phyloP scores from a whole-genome alignment of 495 filamentous ascomycete species.

The Xanthoparmelia taractica region DNA sequence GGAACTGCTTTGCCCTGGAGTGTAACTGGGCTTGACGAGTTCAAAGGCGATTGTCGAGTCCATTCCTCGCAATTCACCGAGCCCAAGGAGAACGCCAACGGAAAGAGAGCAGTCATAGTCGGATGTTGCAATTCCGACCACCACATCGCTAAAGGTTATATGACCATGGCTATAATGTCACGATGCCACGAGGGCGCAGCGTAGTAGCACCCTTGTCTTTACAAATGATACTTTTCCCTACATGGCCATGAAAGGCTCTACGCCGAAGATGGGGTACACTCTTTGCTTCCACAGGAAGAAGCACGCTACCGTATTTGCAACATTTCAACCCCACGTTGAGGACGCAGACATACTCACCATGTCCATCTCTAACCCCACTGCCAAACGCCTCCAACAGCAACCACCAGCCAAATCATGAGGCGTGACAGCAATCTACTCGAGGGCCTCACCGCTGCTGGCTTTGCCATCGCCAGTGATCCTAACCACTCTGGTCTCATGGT shows the following conservation, averaged over 20 bases:
- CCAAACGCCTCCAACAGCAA: conserved; percentile 14
- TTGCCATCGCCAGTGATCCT: conserved; percentile 59
- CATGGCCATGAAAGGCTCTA: conserved; percentile 52
- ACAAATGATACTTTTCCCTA: conserved; percentile 45
- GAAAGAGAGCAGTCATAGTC: conserved; percentile 64
- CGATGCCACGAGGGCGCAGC: conserved; percentile 76
- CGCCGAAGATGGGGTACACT: conserved; percentile 46
- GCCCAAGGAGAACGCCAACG: conserved; percentile 42
- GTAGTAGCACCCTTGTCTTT: conserved; percentile 64
- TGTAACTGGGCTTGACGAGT: conserved; percentile 53
- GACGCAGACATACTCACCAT: conserved; percentile 22
- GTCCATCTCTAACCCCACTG: conserved; percentile 12
- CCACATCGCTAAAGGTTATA: conserved; percentile 78
- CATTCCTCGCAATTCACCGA: conserved; percentile 59
- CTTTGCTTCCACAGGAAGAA: no score
- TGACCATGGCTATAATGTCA: conserved; percentile 70
- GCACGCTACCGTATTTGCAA: no score
- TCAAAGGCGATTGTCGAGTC: conserved; percentile 44
- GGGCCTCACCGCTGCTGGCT: conserved; percentile 58
- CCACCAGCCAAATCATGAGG: conserved; percentile 10
- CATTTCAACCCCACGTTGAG: conserved; percentile 18
- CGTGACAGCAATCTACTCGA: conserved; percentile 16
- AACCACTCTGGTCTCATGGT: conserved; percentile 54
- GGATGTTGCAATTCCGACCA: conserved; percentile 62
- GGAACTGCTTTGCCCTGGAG: conserved; percentile 49